These are phyloP conservation scores for Mortierella sp. DNA, from an alignment of 371 early-diverging fungal species.

Conservation along the genomic window DNA sequence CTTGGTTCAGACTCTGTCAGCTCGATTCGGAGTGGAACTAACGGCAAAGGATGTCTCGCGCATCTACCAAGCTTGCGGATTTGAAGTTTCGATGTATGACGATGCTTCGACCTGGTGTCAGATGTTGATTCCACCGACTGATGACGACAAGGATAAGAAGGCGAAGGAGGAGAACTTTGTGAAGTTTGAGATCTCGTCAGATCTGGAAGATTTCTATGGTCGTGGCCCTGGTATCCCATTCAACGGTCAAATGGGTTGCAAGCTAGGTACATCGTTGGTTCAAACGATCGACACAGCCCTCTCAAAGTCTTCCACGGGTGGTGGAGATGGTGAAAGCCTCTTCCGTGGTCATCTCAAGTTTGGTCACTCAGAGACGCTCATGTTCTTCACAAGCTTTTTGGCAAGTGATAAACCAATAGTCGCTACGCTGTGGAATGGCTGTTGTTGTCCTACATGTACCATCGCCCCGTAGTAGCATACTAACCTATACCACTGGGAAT, in stretches of 20 bases:
- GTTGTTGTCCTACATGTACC: too few species aligned
- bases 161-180: not conserved
- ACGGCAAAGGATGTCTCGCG: conserved; percentile 9
- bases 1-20: conserved; percentile 1
- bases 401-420: too few species aligned
- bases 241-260: conserved; percentile 23
- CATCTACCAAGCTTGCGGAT: conserved; percentile 26
- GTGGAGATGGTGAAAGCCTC: not conserved
- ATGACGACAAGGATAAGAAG: not conserved
- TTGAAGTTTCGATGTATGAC: conserved; percentile 22
- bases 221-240: conserved; percentile 32
- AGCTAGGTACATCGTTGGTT: conserved; percentile 12
- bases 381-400: conserved; percentile 16
- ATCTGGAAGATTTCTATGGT: conserved; percentile 28
- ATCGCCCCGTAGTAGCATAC: too few species aligned
- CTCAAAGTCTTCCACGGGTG: not conserved
- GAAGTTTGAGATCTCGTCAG: conserved; percentile 16
- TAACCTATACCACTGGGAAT: too few species aligned
- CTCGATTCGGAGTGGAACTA: conserved; percentile 7
- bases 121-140: conserved; percentile 9
- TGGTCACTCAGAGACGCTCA: conserved; percentile 22
- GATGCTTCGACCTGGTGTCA: conserved; percentile 30
- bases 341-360: conserved; percentile 16
- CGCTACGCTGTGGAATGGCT: too few species aligned
- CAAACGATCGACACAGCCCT: conserved; percentile 14